Evolutionary conservation across 108 stramenopile genomes (phyloP), one percentile per base, ranked within the genome.

Genomic region (Aurantiochytrium sp.): DNA sequence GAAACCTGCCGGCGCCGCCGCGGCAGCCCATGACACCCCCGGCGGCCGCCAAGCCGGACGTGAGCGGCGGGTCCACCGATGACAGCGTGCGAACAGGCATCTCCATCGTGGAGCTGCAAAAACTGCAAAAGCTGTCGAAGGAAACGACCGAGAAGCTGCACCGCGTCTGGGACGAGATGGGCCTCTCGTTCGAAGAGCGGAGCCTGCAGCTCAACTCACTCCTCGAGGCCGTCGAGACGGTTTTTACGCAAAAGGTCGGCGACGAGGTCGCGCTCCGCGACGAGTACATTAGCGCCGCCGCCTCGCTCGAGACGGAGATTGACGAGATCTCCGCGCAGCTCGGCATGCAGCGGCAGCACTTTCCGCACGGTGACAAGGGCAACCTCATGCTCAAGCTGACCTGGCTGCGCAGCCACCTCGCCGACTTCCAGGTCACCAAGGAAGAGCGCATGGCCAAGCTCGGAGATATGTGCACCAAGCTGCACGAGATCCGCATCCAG

Each of bases 91-190:
- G 59, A 10, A 65, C 59, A 19, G 59, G 59, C 27, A 65, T 65
- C 59, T 65, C 59, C 22, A 65, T 65, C 19, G 59, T 65, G 22
- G 59, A 65, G 59, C 34, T 65, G 59, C 59, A 65, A 19, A 65
- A 65, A 34, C 19, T 65, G 59, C 59, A 65, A 34, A 65, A 65
- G 19, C 24, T 65, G 32, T 65, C 59, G 15, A 65, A 65, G 59
- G 59, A 65, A 19, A 65, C 59, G 15, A 65, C 59, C 39, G 73
- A 81, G 2, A 81, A 81, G 73, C 73, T 81, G 42, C 73, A 81
- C 45, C 27, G n/a, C 27, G 73, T 81, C 42, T 81, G 73, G 73
- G 73, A 81, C 73, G 73, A 81, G 32, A 81, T 81, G 73, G 73
- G 73, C 30, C 45, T 81, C 27, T 81, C 73, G 10, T 12, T 24